These are phyloP conservation scores for Ampelocalamus luodianensis DNA, from an alignment of 176 grass and related monocot genomes.

Conservation along the genomic window DNA sequence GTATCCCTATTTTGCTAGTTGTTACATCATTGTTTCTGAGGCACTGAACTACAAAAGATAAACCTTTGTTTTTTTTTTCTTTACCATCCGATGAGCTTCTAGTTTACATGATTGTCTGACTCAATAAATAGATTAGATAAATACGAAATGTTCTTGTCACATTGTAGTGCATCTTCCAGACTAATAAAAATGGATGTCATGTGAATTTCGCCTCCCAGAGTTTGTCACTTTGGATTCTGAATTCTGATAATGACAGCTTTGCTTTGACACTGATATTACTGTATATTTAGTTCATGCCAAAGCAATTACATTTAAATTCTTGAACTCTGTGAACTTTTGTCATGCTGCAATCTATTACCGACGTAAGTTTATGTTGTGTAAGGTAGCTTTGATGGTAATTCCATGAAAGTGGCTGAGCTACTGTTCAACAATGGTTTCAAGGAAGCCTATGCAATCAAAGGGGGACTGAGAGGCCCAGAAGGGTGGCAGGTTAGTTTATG, in stretches of 20 bases:
- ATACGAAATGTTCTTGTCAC: neutral
- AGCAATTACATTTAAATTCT: neutral
- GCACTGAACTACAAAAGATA: neutral
- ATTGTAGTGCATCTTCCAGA: neutral
- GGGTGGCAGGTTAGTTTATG: conserved; percentile 77
- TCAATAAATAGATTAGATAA: neutral
- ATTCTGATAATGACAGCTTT: neutral
- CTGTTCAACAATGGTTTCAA: conserved; percentile 89
- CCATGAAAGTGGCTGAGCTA: conserved; percentile 85
- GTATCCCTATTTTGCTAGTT: neutral
- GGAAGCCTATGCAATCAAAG: conserved; percentile 88
- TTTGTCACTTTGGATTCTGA: neutral
- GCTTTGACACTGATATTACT: too few relatives aligned
- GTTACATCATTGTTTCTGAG: neutral
- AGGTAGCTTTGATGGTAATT: conserved; percentile 98
- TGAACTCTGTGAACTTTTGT: conserved; percentile 9
- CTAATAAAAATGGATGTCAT: neutral
- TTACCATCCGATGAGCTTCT: neutral
- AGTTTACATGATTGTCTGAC: neutral
- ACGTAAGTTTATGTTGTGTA: conserved; percentile 61
- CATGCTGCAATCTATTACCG: conserved; percentile 34
- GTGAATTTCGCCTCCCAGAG: neutral
- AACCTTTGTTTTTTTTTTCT: neutral
- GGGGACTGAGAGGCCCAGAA: conserved; percentile 84
- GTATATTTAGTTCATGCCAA: too few relatives aligned